Conservation (phyloP, 108 stramenopile species). For the Tribonema minus region DNA sequence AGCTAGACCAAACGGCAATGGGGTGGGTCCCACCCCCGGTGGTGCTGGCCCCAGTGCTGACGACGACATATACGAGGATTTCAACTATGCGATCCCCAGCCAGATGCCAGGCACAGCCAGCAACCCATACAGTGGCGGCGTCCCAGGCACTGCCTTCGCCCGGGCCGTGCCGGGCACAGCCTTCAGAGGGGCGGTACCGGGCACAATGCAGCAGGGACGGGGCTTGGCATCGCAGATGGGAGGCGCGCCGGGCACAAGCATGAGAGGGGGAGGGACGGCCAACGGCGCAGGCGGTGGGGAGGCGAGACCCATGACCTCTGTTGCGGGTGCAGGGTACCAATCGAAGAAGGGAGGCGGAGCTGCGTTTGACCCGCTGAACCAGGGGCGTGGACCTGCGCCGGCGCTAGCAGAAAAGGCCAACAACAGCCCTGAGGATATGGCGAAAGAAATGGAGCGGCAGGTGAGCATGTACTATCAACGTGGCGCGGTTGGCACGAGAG, state of each 20-base stretch:
- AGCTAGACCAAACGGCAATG: no score
- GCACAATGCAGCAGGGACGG: no score
- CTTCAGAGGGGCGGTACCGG: neutral
- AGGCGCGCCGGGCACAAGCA: no score
- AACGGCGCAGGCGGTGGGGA: no score
- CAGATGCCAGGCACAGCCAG: neutral
- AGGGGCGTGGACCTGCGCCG: slow-evolving; percentile 57
- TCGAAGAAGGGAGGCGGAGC: slow-evolving; percentile 39
- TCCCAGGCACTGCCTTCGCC: neutral
- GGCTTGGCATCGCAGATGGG: no score
- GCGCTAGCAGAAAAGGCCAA: slow-evolving; percentile 61
- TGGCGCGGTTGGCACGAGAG: neutral
- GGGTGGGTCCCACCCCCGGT: no score
- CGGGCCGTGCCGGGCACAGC: slow-evolving; percentile 19
- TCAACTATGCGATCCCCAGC: slow-evolving; percentile 6
- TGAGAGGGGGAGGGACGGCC: no score
- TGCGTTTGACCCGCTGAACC: slow-evolving; percentile 59
- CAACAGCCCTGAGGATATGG: slow-evolving; percentile 59
- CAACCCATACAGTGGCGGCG: neutral
- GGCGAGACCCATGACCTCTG: slow-evolving; percentile 62
- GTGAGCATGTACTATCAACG: neutral
- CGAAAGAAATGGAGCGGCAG: slow-evolving; percentile 62
- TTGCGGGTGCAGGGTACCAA: slow-evolving; percentile 63
- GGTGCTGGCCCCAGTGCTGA: no score
- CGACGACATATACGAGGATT: slow-evolving; percentile 38